phyloP scores from a whole-genome alignment of 306 rosid genomes.

The Dalbergia oliveri region DNA sequence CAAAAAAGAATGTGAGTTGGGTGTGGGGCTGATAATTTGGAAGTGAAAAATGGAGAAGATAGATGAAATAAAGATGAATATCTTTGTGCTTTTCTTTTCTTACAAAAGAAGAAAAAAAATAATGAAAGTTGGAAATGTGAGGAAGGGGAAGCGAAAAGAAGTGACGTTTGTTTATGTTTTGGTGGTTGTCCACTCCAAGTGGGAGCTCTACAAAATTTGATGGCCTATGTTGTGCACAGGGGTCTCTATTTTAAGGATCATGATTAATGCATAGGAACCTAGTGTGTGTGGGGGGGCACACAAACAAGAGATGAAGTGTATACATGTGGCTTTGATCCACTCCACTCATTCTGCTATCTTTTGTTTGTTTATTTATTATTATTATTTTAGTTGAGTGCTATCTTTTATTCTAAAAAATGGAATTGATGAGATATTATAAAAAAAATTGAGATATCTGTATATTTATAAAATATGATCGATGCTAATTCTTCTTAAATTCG shows the following conservation, averaged over 20 bases:
- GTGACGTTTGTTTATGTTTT: conserved; percentile 40
- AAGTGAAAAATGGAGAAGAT: conserved; percentile 20
- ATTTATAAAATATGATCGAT: no score
- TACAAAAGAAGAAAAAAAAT: background rate
- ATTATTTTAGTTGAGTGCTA: no score
- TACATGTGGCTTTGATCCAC: conserved; percentile 16
- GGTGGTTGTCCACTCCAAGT: conserved; percentile 49
- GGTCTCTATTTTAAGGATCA: conserved; percentile 45
- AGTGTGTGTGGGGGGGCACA: conserved; percentile 3
- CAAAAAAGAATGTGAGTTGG: background rate
- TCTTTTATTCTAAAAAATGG: no score
- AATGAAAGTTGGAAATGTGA: conserved; percentile 15
- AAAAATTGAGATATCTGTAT: no score
- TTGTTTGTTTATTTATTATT: background rate
- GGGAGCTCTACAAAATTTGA: conserved; percentile 37
- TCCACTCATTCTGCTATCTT: background rate
- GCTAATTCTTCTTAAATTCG: no score
- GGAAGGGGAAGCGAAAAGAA: conserved; percentile 29
- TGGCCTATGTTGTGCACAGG: conserved; percentile 42
- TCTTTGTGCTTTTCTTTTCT: background rate
- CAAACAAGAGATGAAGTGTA: background rate
- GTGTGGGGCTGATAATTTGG: conserved; percentile 3
- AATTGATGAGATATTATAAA: no score
- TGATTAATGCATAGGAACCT: background rate
- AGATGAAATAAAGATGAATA: conserved; percentile 4